These are phyloP conservation scores for Phaeophleospora eucalypticola DNA, from an alignment of 2,329 filamentous ascomycete species.

Conservation along the genomic window DNA sequence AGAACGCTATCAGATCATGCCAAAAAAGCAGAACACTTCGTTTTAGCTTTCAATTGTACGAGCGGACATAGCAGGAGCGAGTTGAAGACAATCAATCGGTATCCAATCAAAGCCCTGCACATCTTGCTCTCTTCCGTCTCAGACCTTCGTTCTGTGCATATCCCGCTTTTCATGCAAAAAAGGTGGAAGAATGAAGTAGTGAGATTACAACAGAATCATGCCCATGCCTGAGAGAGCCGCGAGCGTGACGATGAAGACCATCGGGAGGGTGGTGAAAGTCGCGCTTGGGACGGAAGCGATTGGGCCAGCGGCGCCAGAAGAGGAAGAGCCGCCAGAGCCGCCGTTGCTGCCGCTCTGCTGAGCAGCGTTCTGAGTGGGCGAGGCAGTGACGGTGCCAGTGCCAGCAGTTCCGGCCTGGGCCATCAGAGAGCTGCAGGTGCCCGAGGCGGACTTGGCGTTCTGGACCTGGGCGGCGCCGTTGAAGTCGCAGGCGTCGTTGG, in stretches of 20 bases:
- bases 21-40: no score
- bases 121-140: no score
- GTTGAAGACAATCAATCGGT: no score
- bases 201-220: slow-evolving; percentile 33
- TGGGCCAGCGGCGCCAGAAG: slow-evolving; percentile 23
- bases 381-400: slow-evolving; percentile 51
- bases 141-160: no score
- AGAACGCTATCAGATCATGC: no score
- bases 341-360: slow-evolving; percentile 29
- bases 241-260: slow-evolving; percentile 24
- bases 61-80: no score
- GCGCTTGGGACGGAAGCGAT: slow-evolving; percentile 16
- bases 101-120: no score
- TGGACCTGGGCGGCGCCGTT: slow-evolving; percentile 60
- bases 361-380: slow-evolving; percentile 40
- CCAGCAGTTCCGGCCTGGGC: slow-evolving; percentile 60
- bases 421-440: slow-evolving; percentile 57
- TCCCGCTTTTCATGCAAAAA: no score
- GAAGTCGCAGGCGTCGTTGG: slow-evolving; percentile 64
- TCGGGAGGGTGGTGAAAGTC: slow-evolving; percentile 22
- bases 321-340: slow-evolving; percentile 15
- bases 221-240: slow-evolving; percentile 29
- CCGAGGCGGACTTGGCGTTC: slow-evolving; percentile 43
- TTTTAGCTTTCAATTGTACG: no score
- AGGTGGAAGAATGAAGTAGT: no score